Evolutionary conservation across 73 alveolate genomes (phyloP).

Genomic region (Paramecium pentaurelia): DNA sequence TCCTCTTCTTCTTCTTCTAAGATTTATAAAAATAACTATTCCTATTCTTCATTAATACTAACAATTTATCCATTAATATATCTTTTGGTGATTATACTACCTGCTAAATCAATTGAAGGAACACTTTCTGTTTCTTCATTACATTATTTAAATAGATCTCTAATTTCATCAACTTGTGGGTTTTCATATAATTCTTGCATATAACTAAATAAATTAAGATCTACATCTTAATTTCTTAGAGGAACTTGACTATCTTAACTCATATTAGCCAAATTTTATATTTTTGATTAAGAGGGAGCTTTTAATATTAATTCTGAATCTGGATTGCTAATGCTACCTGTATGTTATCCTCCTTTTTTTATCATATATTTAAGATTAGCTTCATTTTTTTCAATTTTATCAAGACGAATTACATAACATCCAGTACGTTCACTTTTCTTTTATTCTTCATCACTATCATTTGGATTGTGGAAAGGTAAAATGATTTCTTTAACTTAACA

Average conservation of each 20-base stretch:
- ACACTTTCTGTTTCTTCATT: background rate
- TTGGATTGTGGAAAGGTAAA: background rate
- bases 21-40: background rate
- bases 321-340: background rate
- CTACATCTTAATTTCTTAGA: background rate
- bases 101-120: background rate
- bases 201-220: background rate
- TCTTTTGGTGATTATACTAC: background rate
- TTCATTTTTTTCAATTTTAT: background rate
- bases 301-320: background rate
- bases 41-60: conserved; percentile 7
- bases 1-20: conserved; percentile 18
- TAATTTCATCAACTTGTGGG: background rate
- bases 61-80: background rate
- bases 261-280: background rate
- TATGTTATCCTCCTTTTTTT: background rate
- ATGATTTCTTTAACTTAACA: background rate
- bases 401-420: background rate
- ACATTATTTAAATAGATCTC: background rate
- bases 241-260: background rate
- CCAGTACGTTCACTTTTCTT: background rate
- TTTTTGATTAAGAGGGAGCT: background rate
- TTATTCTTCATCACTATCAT: background rate
- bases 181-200: background rate
- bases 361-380: background rate